These are phyloP conservation scores for Hyphopichia pseudoburtonii DNA, from an alignment of 1,139 yeast genomes.

Conservation along the genomic window DNA sequence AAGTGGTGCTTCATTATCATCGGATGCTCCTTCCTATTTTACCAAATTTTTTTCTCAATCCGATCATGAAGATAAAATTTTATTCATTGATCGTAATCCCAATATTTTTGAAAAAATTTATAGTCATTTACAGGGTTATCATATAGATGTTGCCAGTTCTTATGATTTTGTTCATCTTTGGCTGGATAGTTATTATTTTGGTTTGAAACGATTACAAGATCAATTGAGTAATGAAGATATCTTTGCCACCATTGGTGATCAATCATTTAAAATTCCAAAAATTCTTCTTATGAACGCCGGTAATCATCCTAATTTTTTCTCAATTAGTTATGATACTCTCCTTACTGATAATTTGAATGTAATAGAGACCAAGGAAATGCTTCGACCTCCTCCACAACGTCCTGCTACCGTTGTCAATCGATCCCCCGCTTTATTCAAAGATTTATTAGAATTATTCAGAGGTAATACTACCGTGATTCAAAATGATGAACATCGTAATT, in stretches of 20 bases:
- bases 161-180: slow-evolving; percentile 60
- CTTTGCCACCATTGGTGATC: slow-evolving; percentile 62
- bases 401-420: slow-evolving; percentile 56
- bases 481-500: slow-evolving; percentile 54
- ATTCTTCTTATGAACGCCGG: slow-evolving; percentile 56
- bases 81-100: slow-evolving; percentile 82
- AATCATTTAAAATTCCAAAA: slow-evolving; percentile 59
- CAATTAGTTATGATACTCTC: slow-evolving; percentile 55
- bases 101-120: slow-evolving; percentile 64
- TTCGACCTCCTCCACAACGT: slow-evolving; percentile 77
- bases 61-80: slow-evolving; percentile 38
- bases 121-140: slow-evolving; percentile 77
- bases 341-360: slow-evolving; percentile 46
- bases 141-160: slow-evolving; percentile 57
- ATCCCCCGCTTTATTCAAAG: slow-evolving; percentile 58
- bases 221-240: slow-evolving; percentile 55
- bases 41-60: slow-evolving; percentile 45
- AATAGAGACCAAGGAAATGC: slow-evolving; percentile 39
- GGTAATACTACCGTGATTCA: slow-evolving; percentile 52
- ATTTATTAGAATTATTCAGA: slow-evolving; percentile 54
- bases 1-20: slow-evolving; percentile 83
- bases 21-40: slow-evolving; percentile 72
- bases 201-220: slow-evolving; percentile 55
- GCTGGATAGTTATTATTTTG: slow-evolving; percentile 75
- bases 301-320: slow-evolving; percentile 75